Conservation (phyloP, 805 yeast genomes). For the Geotrichum ghanense region DNA sequence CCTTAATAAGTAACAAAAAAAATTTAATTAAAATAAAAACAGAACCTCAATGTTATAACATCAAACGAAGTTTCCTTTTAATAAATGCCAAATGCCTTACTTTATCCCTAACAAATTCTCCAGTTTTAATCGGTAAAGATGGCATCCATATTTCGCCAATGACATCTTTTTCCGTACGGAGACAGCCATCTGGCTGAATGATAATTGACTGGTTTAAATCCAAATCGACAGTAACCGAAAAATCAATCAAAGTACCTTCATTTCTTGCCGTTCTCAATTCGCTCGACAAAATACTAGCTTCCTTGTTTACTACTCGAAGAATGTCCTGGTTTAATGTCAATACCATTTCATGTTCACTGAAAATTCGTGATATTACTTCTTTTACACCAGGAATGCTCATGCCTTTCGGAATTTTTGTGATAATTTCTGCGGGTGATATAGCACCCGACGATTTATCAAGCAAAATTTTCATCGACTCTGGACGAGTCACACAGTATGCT, state of each 20-base stretch:
- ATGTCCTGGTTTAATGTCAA: slow-evolving; percentile 42
- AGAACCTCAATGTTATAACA: neutral
- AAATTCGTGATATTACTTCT: slow-evolving; percentile 46
- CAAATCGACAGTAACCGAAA: slow-evolving; percentile 7
- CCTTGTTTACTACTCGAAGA: slow-evolving; percentile 40
- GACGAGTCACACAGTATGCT: slow-evolving; percentile 57
- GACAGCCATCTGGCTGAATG: slow-evolving; percentile 9
- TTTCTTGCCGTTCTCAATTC: slow-evolving; percentile 22
- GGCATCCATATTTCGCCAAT: slow-evolving; percentile 15
- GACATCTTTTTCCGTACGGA: slow-evolving; percentile 24
- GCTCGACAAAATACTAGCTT: slow-evolving; percentile 32
- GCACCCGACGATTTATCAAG: slow-evolving; percentile 39
- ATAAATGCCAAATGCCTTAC: slow-evolving; percentile 12
- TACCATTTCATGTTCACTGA: slow-evolving; percentile 47
- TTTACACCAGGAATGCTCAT: slow-evolving; percentile 57
- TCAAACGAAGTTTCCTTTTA: slow-evolving; percentile 1
- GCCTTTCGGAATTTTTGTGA: slow-evolving; percentile 50
- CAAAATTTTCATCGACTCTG: slow-evolving; percentile 65
- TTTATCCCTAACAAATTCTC: slow-evolving; percentile 8
- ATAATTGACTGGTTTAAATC: slow-evolving; percentile 13
- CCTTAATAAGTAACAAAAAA: no score
- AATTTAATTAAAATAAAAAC: no score
- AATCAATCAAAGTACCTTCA: slow-evolving; percentile 26
- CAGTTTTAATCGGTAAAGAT: slow-evolving; percentile 2
- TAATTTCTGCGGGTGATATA: slow-evolving; percentile 57